Evolutionary conservation across 805 yeast genomes (phyloP).

Genomic region (Teunomyces cretensis): DNA sequence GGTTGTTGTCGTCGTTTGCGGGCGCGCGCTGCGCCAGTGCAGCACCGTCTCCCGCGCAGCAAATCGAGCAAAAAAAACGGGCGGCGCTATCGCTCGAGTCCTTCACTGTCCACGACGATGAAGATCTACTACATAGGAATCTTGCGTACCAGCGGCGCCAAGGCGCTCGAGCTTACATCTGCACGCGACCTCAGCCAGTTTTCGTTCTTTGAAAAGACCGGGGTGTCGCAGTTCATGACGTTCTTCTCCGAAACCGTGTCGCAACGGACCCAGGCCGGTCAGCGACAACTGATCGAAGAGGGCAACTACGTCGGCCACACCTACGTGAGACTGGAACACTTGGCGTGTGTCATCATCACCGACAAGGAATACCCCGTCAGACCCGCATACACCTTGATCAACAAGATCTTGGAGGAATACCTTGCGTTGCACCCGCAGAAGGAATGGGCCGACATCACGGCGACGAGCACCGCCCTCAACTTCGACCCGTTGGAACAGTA

Average conservation of each 20-base stretch:
- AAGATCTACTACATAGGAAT: constrained; percentile 90
- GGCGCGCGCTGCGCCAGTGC: no score
- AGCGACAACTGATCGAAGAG: constrained; percentile 93
- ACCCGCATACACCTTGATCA: constrained; percentile 91
- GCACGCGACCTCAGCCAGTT: constrained; percentile 84
- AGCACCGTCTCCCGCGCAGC: no score
- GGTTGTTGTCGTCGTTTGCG: background rate
- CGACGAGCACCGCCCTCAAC: constrained; percentile 44
- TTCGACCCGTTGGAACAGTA: constrained; percentile 67
- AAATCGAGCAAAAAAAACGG: no score
- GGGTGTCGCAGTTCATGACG: constrained; percentile 90
- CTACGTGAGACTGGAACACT: constrained; percentile 83
- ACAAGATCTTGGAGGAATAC: constrained; percentile 89
- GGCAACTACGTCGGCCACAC: constrained; percentile 90
- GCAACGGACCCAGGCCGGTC: constrained; percentile 82
- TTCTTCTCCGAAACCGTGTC: constrained; percentile 91
- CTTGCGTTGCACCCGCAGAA: constrained; percentile 73
- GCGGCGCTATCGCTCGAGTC: no score
- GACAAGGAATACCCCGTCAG: constrained; percentile 96
- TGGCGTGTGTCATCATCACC: constrained; percentile 87
- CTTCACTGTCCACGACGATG: constrained; percentile 45
- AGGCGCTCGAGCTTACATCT: constrained; percentile 72
- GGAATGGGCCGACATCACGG: constrained; percentile 60
- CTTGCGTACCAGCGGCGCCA: constrained; percentile 59
- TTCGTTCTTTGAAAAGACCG: constrained; percentile 80